phyloP scores from a whole-genome alignment of 306 rosid genomes.

The Sesbania bispinosa region DNA sequence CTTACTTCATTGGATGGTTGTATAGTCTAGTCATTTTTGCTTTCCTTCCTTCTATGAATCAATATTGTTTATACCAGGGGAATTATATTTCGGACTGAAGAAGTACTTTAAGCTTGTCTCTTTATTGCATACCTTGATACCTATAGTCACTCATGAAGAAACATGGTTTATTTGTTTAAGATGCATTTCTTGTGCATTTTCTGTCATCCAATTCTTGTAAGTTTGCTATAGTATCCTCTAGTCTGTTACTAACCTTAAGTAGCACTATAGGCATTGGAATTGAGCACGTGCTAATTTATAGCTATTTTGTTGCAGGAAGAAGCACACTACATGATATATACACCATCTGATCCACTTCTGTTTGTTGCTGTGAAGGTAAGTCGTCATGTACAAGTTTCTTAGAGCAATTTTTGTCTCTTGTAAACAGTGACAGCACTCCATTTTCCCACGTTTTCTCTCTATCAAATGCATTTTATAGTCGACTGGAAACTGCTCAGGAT shows the following conservation, averaged over 20 bases:
- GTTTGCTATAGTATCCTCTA: constrained; percentile 2
- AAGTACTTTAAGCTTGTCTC: background rate
- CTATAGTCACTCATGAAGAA: background rate
- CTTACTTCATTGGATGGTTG: too few relatives aligned
- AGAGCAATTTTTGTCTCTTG: background rate
- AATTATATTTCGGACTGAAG: too few relatives aligned
- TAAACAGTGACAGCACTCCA: background rate
- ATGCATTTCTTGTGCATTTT: background rate
- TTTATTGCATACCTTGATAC: background rate
- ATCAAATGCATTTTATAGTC: constrained; percentile 17
- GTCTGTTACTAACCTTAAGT: background rate
- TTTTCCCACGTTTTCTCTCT: background rate
- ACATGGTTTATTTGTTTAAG: background rate
- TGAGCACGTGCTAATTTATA: constrained; percentile 17
- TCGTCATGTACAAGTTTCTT: constrained; percentile 18
- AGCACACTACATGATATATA: constrained; percentile 82
- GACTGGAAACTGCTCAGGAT: background rate
- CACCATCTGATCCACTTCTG: constrained; percentile 85
- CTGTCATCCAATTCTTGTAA: background rate
- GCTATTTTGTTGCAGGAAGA: constrained; percentile 57
- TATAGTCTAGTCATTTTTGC: too few relatives aligned
- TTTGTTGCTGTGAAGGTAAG: constrained; percentile 45
- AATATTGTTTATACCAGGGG: too few relatives aligned
- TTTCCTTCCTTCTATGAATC: too few relatives aligned
- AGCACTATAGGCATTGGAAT: background rate